Conservation (phyloP, 169 alveolate genomes). For the Plasmodium vinckei region DNA sequence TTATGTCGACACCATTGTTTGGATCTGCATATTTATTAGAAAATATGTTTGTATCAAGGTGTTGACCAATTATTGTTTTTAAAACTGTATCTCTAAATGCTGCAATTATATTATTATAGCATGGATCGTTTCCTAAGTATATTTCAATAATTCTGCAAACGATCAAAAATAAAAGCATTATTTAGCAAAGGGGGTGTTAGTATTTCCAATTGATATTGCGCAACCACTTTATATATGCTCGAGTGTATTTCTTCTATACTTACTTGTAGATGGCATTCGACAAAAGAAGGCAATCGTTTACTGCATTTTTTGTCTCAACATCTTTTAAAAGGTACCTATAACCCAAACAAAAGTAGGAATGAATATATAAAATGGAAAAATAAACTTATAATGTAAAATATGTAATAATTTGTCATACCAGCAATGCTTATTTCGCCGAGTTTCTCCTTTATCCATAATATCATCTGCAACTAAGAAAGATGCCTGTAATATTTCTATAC, state of each 20-base stretch:
- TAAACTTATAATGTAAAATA: no score
- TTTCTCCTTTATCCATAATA: conserved; percentile 85
- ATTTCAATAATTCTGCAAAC: conserved; percentile 37
- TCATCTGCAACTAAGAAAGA: conserved; percentile 87
- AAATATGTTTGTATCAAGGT: conserved; percentile 81
- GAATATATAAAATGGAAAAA: conserved; percentile 3
- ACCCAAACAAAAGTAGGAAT: background rate
- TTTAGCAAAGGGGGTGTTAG: background rate
- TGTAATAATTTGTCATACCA: conserved; percentile 72
- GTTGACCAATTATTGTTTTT: conserved; percentile 86
- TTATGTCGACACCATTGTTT: conserved; percentile 6
- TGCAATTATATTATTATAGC: conserved; percentile 67
- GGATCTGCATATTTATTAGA: conserved; percentile 40
- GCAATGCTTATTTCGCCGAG: conserved; percentile 82
- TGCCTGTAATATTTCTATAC: conserved; percentile 86
- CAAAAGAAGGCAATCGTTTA: conserved; percentile 83
- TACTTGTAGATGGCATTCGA: conserved; percentile 82
- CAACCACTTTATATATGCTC: no score
- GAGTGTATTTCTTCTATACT: background rate
- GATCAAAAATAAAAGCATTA: no score
- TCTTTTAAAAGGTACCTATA: conserved; percentile 84
- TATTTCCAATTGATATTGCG: no score
- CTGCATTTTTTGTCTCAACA: conserved; percentile 84
- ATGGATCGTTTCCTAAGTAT: conserved; percentile 71
- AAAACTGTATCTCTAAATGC: conserved; percentile 80